Evolutionary conservation across 2,329 filamentous ascomycete genomes (phyloP).

Genomic region (Penicillium sp.): DNA sequence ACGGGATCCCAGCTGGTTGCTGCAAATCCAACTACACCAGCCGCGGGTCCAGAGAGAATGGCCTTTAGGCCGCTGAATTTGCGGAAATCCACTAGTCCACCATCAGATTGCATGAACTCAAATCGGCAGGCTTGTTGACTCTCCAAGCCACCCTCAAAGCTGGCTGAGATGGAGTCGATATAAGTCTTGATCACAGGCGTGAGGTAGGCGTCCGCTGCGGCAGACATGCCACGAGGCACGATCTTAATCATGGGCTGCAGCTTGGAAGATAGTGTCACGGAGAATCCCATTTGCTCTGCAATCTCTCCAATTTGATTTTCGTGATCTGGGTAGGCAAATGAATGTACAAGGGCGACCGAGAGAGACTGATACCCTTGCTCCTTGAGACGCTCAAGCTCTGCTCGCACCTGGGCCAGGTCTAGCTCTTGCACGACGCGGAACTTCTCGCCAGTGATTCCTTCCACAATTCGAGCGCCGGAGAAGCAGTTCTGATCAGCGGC

Average conservation of each 20-base stretch:
- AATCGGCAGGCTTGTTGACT: conserved; percentile 75
- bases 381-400: conserved; percentile 67
- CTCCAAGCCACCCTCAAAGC: conserved; percentile 77
- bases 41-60: conserved; percentile 88
- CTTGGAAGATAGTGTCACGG: conserved; percentile 75
- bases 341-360: conserved; percentile 85
- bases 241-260: conserved; percentile 86
- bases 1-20: conserved; percentile 84
- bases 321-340: conserved; percentile 85
- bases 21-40: conserved; percentile 90
- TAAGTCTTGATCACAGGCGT: conserved; percentile 80
- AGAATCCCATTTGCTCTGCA: conserved; percentile 77
- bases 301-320: conserved; percentile 77
- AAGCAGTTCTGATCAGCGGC: conserved; percentile 65
- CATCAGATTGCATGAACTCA: conserved; percentile 96
- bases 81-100: conserved; percentile 60
- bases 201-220: conserved; percentile 77
- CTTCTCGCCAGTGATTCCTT: conserved; percentile 65
- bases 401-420: conserved; percentile 54
- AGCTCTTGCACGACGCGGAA: conserved; percentile 69
- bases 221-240: conserved; percentile 74
- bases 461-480: conserved; percentile 65
- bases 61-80: conserved; percentile 82
- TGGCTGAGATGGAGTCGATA: conserved; percentile 57
- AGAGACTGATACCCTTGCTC: conserved; percentile 74